These are phyloP conservation scores for Leonotis leonurus DNA, from an alignment of 257 asterid genomes.

Conservation along the genomic window DNA sequence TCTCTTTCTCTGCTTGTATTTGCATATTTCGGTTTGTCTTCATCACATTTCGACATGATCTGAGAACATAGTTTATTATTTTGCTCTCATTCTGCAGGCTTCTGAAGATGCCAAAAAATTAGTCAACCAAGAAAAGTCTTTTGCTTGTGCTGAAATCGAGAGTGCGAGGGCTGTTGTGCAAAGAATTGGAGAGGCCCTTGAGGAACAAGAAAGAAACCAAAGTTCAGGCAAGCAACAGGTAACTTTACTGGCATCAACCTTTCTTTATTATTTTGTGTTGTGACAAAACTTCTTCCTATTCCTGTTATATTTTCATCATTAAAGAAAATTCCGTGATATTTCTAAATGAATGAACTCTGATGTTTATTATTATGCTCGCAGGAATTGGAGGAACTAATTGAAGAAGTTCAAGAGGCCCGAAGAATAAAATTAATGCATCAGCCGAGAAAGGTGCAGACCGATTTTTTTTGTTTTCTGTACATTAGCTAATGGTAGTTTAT, in stretches of 20 bases:
- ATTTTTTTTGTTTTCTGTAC: not conserved
- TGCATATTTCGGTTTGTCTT: not conserved
- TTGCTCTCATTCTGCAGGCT: slow-evolving; percentile 43
- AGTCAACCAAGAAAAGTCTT: slow-evolving; percentile 95
- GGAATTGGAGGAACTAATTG: slow-evolving; percentile 63
- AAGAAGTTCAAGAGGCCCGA: slow-evolving; percentile 94
- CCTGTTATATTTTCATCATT: not conserved
- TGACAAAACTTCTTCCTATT: not conserved
- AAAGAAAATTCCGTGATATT: not conserved
- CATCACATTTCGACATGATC: not conserved
- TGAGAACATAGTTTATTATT: not conserved
- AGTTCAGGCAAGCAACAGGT: slow-evolving; percentile 67
- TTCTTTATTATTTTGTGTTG: not conserved
- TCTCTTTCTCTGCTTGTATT: not conserved
- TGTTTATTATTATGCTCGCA: slow-evolving; percentile 8
- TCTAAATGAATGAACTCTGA: not conserved
- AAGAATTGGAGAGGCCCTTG: slow-evolving; percentile 94
- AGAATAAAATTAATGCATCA: slow-evolving; percentile 73
- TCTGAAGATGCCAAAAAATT: slow-evolving; percentile 94
- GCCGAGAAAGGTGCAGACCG: slow-evolving; percentile 35
- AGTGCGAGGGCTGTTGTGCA: slow-evolving; percentile 95
- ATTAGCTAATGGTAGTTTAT: not conserved
- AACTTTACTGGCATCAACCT: not conserved
- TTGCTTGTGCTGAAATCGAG: slow-evolving; percentile 98
- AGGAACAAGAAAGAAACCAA: slow-evolving; percentile 76